A percentile compares a stretch with the other conserved stretches of the same genome.
Evolutionary conservation across 306 rosid species (phyloP).

Genomic region (Canavalia gladiata): DNA sequence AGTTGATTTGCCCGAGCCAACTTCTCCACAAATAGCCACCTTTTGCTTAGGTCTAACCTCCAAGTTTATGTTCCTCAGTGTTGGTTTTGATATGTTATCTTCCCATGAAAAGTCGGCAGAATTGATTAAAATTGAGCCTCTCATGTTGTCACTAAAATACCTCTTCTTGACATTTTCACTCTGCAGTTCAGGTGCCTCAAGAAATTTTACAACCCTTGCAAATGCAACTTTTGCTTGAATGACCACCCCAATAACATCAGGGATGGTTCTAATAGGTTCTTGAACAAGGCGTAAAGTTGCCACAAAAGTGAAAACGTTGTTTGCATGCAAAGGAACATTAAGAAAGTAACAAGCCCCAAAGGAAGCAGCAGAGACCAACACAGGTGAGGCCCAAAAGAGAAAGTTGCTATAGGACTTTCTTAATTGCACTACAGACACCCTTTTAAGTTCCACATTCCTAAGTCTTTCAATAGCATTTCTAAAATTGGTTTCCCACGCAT

Average conservation of each 20-base stretch:
- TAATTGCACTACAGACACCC: slow-evolving; percentile 67
- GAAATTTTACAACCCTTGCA: slow-evolving; percentile 59
- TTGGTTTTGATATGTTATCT: slow-evolving; percentile 55
- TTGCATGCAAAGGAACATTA: slow-evolving; percentile 68
- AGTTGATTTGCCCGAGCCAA: slow-evolving; percentile 82
- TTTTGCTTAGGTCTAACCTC: slow-evolving; percentile 62
- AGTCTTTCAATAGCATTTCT: slow-evolving; percentile 60
- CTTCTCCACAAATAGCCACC: slow-evolving; percentile 81
- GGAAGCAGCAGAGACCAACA: slow-evolving; percentile 73
- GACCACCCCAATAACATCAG: slow-evolving; percentile 68
- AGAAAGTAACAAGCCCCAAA: slow-evolving; percentile 74
- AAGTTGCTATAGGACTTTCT: slow-evolving; percentile 57
- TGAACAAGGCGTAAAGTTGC: slow-evolving; percentile 81
- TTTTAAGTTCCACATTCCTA: slow-evolving; percentile 62
- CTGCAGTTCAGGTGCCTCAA: slow-evolving; percentile 71
- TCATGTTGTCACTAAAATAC: slow-evolving; percentile 24
- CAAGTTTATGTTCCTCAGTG: slow-evolving; percentile 61
- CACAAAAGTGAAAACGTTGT: slow-evolving; percentile 75
- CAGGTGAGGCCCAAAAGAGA: slow-evolving; percentile 80
- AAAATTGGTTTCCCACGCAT: slow-evolving; percentile 81
- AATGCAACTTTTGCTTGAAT: slow-evolving; percentile 81
- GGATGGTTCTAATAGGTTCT: slow-evolving; percentile 63
- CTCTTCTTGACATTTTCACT: slow-evolving; percentile 42
- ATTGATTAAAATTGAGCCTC: slow-evolving; percentile 50
- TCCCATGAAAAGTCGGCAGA: slow-evolving; percentile 74